Evolutionary conservation across 2,329 filamentous ascomycete species (phyloP).

Genomic region (Colletotrichum trifolii): DNA sequence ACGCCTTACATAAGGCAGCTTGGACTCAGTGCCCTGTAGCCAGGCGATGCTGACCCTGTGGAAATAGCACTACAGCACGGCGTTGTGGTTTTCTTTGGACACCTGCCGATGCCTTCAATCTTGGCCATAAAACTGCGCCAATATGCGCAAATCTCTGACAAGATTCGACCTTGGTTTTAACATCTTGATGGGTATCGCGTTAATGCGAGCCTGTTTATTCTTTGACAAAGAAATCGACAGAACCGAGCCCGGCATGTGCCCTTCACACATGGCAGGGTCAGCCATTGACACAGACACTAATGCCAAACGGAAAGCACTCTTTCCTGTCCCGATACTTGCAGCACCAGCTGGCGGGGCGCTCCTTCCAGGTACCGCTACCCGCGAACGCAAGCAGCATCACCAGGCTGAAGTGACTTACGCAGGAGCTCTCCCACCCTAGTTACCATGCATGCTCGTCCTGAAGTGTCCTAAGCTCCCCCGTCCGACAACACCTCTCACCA

Average conservation of each 20-base stretch:
- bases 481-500: constrained; percentile 25
- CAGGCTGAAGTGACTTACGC: constrained; percentile 62
- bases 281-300: too few species aligned
- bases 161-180: too few species aligned
- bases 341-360: background rate
- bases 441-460: constrained; percentile 40
- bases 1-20: constrained; percentile 31
- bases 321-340: background rate
- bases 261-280: too few species aligned
- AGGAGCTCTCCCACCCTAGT: constrained; percentile 38
- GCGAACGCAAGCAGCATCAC: constrained; percentile 36
- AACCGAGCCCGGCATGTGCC: too few species aligned
- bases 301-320: too few species aligned
- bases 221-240: too few species aligned
- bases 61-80: background rate
- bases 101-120: too few species aligned
- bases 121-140: too few species aligned
- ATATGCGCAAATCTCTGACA: too few species aligned
- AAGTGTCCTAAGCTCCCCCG: constrained; percentile 37
- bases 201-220: too few species aligned
- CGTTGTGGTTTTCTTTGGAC: too few species aligned
- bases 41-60: background rate
- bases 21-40: background rate
- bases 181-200: too few species aligned
- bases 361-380: constrained; percentile 14